Percentiles rank a stretch among this genome's conserved stretches.
These are phyloP conservation scores for Penicillium sclerotigenum DNA, from an alignment of 2,329 filamentous ascomycete genomes.

Conservation along the genomic window DNA sequence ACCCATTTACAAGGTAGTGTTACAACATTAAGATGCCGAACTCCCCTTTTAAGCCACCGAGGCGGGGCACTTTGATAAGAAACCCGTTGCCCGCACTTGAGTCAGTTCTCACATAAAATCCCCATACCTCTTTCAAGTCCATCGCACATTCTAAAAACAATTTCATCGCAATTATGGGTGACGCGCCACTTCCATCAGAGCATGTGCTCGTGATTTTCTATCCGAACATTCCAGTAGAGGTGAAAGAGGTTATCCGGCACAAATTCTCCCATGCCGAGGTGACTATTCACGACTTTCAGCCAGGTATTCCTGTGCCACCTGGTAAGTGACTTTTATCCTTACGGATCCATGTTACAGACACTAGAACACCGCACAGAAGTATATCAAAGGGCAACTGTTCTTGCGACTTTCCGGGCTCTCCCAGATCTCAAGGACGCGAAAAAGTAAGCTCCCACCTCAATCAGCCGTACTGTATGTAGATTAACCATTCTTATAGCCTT, in stretches of 20 bases:
- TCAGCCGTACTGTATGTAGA: not conserved
- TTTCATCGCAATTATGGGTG: conserved; percentile 21
- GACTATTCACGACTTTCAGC: conserved; percentile 10
- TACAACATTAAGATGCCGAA: not conserved
- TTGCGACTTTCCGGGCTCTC: conserved; percentile 27
- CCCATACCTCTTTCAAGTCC: not conserved
- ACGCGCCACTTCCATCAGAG: conserved; percentile 16
- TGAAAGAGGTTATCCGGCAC: conserved; percentile 16
- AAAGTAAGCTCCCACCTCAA: conserved; percentile 18
- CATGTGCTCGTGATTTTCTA: conserved; percentile 26
- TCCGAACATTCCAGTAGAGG: conserved; percentile 11
- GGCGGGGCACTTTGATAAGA: conserved; percentile 3
- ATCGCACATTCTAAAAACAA: not conserved
- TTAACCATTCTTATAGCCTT: conserved; percentile 26
- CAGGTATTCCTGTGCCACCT: conserved; percentile 18
- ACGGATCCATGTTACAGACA: not conserved
- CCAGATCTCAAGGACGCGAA: conserved; percentile 28
- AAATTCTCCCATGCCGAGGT: conserved; percentile 27
- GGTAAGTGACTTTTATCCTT: conserved; percentile 13
- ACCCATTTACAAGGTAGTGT: not conserved
- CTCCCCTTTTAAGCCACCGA: not conserved
- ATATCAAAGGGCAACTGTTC: conserved; percentile 23
- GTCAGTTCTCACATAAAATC: not conserved
- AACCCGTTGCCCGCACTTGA: not conserved
- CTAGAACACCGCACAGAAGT: conserved; percentile 16